phyloP scores from a whole-genome alignment of 352 stramenopile species.

The Blastocystis sp. region DNA sequence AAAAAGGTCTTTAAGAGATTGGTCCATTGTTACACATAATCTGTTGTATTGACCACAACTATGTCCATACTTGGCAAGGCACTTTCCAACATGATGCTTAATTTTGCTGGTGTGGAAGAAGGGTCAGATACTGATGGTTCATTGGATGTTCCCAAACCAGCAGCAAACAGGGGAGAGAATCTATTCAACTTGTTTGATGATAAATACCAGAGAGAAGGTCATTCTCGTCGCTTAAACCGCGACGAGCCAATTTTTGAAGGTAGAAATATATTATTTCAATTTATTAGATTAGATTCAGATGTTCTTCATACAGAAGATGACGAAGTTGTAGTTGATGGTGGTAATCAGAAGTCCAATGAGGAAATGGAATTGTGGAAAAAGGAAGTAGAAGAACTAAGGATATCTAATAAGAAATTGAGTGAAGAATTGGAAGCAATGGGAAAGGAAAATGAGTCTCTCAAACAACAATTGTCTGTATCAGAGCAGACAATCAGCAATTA shows the following conservation, averaged over 20 bases:
- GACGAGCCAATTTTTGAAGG: not conserved
- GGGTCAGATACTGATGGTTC: not conserved
- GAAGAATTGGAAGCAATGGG: not conserved
- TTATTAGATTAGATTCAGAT: slow-evolving; percentile 38
- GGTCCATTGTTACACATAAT: not conserved
- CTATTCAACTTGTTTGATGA: not conserved
- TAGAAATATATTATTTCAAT: not conserved
- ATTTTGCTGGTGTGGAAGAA: slow-evolving; percentile 4
- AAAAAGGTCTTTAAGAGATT: not conserved
- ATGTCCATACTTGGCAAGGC: slow-evolving; percentile 33
- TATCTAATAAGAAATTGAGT: not conserved
- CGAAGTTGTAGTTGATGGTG: not conserved
- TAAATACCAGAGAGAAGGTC: not conserved
- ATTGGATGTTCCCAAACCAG: not conserved
- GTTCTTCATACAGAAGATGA: not conserved
- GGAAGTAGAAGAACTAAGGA: not conserved
- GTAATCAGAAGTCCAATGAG: not conserved
- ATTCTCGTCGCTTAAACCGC: not conserved
- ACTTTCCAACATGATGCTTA: slow-evolving; percentile 10
- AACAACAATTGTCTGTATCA: not conserved
- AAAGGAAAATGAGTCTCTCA: slow-evolving; percentile 26
- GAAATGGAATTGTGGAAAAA: slow-evolving; percentile 43
- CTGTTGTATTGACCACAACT: not conserved
- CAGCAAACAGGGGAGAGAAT: not conserved
- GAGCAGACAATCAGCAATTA: not conserved